These are phyloP conservation scores for Torulaspora microellipsoides DNA, from an alignment of 805 yeast genomes.

Conservation along the genomic window DNA sequence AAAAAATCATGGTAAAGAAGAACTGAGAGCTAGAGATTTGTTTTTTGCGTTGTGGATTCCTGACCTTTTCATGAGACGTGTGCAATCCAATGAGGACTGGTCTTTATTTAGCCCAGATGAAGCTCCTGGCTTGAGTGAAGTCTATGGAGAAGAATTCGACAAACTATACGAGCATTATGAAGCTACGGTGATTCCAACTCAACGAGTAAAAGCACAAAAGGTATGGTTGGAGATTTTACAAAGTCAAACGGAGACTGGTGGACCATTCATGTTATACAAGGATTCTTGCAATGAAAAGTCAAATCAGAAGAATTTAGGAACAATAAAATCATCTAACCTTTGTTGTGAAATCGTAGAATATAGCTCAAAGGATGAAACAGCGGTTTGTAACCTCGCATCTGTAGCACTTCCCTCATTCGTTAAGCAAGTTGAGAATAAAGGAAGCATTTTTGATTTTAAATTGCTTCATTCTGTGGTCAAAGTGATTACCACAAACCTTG, in stretches of 20 bases:
- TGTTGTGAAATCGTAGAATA: conserved; percentile 93
- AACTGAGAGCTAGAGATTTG: conserved; percentile 83
- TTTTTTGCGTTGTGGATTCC: conserved; percentile 93
- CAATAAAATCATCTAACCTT: conserved; percentile 84
- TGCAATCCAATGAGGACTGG: conserved; percentile 77
- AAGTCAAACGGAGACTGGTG: conserved; percentile 93
- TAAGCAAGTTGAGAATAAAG: conserved; percentile 39
- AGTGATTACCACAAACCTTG: conserved; percentile 70
- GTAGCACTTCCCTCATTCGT: conserved; percentile 79
- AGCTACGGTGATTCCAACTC: conserved; percentile 52
- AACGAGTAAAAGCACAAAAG: conserved; percentile 76
- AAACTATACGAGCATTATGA: conserved; percentile 67
- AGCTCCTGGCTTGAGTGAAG: conserved; percentile 78
- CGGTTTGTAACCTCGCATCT: conserved; percentile 92
- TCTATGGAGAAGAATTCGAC: conserved; percentile 78
- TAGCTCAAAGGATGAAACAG: conserved; percentile 82
- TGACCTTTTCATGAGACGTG: conserved; percentile 87
- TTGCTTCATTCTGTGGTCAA: conserved; percentile 71
- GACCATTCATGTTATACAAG: conserved; percentile 88
- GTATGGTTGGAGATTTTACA: conserved; percentile 84
- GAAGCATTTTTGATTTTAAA: conserved; percentile 59
- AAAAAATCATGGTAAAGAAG: conserved; percentile 94
- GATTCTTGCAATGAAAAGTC: conserved; percentile 83
- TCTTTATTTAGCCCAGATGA: conserved; percentile 81
- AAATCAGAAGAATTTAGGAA: conserved; percentile 87